Evolutionary conservation across 1,139 yeast species (phyloP).

Genomic region (Diutina catenulata): DNA sequence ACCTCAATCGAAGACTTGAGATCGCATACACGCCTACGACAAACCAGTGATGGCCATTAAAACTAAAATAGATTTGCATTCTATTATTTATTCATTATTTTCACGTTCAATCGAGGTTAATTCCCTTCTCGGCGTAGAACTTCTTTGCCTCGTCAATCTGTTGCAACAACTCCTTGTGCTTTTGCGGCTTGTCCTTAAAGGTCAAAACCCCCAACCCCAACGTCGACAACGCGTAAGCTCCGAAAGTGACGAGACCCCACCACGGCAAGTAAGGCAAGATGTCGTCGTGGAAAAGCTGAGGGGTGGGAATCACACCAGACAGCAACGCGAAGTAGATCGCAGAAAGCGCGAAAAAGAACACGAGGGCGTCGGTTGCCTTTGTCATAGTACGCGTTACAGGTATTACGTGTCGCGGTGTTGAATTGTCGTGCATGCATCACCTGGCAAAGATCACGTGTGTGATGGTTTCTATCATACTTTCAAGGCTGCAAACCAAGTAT

Average conservation of each 20-base stretch:
- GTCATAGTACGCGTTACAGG: slow-evolving; percentile 37
- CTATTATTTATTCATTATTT: background rate
- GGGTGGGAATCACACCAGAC: slow-evolving; percentile 44
- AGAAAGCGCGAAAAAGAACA: slow-evolving; percentile 32
- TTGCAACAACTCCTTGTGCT: slow-evolving; percentile 48
- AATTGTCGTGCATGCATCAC: no score
- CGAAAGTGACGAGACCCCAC: slow-evolving; percentile 64
- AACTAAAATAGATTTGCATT: no score
- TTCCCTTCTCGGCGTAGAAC: slow-evolving; percentile 46
- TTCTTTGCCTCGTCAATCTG: slow-evolving; percentile 60
- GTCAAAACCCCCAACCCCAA: slow-evolving; percentile 64
- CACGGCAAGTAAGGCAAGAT: slow-evolving; percentile 58
- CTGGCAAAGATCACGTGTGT: no score
- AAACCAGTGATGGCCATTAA: no score
- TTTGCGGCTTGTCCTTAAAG: slow-evolving; percentile 63
- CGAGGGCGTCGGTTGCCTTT: slow-evolving; percentile 53
- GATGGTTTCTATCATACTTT: no score
- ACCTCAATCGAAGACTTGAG: no score
- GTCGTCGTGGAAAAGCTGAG: slow-evolving; percentile 36
- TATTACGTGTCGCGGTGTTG: no score
- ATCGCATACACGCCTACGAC: no score
- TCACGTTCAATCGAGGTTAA: slow-evolving; percentile 29
- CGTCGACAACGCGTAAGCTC: slow-evolving; percentile 60
- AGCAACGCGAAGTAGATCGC: slow-evolving; percentile 45
- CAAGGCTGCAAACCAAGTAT: background rate